Conservation (phyloP, 345 rosid species). For the Salix koriyanagi region DNA sequence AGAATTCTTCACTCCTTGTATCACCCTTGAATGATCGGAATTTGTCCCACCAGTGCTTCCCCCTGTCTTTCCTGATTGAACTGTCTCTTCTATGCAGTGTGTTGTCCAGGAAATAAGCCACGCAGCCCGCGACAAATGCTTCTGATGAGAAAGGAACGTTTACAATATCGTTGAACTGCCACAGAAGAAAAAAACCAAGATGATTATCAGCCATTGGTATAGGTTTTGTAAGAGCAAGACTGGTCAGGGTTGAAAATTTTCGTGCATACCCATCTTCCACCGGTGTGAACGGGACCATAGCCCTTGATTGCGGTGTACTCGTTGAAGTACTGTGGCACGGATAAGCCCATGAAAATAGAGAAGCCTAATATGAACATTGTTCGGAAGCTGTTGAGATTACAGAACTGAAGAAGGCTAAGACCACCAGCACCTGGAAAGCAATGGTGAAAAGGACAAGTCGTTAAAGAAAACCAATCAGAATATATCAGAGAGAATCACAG, state of each 20-base stretch:
- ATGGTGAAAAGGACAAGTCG: not conserved
- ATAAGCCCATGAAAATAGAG: slow-evolving; percentile 83
- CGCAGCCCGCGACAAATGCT: slow-evolving; percentile 75
- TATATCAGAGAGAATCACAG: slow-evolving; percentile 3
- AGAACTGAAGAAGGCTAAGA: slow-evolving; percentile 80
- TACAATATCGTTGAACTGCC: slow-evolving; percentile 89
- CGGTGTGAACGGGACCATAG: slow-evolving; percentile 79
- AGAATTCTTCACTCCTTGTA: slow-evolving; percentile 74
- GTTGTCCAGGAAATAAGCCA: slow-evolving; percentile 77
- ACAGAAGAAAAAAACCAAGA: not conserved
- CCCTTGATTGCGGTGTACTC: slow-evolving; percentile 82
- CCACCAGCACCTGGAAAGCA: slow-evolving; percentile 71
- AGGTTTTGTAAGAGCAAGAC: not conserved
- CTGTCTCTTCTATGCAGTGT: slow-evolving; percentile 56
- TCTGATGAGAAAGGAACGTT: slow-evolving; percentile 88
- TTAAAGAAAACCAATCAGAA: not conserved
- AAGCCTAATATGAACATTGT: slow-evolving; percentile 70
- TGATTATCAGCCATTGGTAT: slow-evolving; percentile 1
- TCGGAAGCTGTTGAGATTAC: slow-evolving; percentile 91
- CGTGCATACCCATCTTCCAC: slow-evolving; percentile 77
- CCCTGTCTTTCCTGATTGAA: slow-evolving; percentile 72
- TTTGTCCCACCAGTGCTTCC: slow-evolving; percentile 94
- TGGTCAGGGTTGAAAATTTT: not conserved
- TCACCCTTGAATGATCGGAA: slow-evolving; percentile 68
- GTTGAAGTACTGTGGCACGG: slow-evolving; percentile 86